Evolutionary conservation across 495 filamentous ascomycete genomes (phyloP), one percentile per base, ranked within the genome.

Genomic region (Hyphodiscus hymeniophilus): DNA sequence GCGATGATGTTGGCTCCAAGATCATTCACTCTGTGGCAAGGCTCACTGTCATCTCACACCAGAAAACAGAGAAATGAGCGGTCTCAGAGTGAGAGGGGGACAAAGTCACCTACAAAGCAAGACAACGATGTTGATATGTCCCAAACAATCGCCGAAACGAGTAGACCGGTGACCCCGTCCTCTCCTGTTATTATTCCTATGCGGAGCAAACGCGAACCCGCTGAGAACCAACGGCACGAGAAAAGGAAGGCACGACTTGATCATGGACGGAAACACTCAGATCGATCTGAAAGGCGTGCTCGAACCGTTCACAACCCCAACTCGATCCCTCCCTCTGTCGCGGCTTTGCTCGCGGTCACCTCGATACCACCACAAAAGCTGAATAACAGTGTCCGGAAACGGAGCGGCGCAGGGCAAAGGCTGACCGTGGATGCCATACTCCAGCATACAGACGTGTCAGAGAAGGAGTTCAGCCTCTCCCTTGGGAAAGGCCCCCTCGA

Each of bases 341-440:
- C 77, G 0, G 76, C 75, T 3, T 64, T 82, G 42, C 69, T 82
- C 4, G 78, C 77, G 32, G 60, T 76, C 44, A 82, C 78, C 42
- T 70, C 64, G 48, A 82, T 82, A 48, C 78, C 77, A 3, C 69
- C 66, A 3, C 73, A 66, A 16, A 70, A 60, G 12, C 35, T 51
- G 24, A 54, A 60, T 24, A 48, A 45, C 17, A 45, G 11, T 12
- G 10, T 34, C 10, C 56, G 55, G 38, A 44, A 24, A 15, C 42
- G 47, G 24, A 47, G 46, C 17, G 48, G 46, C 20, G 20, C 34
- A 18, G 62, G 65, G 31, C 67, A 64, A 51, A 55, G 64, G 33
- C 59, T 74, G 66, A 72, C 69, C n/a, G 67, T 73, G 7, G 71
- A 74, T 41, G 64, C 67, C 24, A 72, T 75, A 31, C 63, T 76